phyloP scores from a whole-genome alignment of 2,329 filamentous ascomycete genomes.

The Cytospora leucostoma region DNA sequence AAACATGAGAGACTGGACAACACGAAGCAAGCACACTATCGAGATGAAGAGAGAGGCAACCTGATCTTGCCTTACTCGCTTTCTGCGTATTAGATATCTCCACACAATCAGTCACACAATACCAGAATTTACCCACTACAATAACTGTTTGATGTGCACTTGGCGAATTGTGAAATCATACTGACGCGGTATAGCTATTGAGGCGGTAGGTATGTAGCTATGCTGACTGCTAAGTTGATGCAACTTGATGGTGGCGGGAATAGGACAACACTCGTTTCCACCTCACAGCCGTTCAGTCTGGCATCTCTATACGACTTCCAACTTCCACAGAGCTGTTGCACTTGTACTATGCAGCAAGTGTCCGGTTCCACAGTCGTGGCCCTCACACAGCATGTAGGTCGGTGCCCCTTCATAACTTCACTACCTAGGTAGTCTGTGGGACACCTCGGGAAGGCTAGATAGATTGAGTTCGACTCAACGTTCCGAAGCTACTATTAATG shows the following conservation, averaged over 20 bases:
- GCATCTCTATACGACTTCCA: neutral
- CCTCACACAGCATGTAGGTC: neutral
- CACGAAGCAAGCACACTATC: conserved; percentile 1
- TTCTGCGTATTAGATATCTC: conserved; percentile 64
- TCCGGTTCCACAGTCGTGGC: neutral
- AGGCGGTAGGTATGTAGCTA: neutral
- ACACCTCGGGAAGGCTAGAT: neutral
- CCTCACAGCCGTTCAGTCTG: neutral
- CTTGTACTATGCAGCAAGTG: neutral
- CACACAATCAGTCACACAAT: conserved; percentile 48
- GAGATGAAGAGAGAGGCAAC: conserved; percentile 24
- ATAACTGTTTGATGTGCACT: neutral
- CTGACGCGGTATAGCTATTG: neutral
- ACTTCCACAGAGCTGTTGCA: neutral
- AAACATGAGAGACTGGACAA: conserved; percentile 17
- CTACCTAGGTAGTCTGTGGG: neutral
- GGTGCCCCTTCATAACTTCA: neutral
- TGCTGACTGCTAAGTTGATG: no score
- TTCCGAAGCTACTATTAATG: neutral
- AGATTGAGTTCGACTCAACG: neutral
- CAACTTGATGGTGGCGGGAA: neutral
- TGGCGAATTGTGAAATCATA: neutral
- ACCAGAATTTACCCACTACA: conserved; percentile 69
- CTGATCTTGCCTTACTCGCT: conserved; percentile 56
- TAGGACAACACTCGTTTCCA: neutral